Conservation (phyloP, 345 rosid species). For the Orychophragmus violaceus region DNA sequence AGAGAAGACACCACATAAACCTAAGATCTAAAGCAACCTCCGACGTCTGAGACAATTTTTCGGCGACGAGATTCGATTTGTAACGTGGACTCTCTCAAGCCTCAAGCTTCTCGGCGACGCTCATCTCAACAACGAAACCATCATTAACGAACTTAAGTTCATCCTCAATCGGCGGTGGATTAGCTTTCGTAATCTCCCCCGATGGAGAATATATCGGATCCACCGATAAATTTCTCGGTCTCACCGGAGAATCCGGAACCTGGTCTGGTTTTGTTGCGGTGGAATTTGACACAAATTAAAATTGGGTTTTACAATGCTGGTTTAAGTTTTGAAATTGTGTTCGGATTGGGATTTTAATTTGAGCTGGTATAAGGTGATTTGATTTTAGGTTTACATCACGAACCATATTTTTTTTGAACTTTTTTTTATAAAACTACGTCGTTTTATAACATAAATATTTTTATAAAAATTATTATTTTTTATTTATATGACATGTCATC, state of each 20-base stretch:
- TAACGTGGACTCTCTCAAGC: slow-evolving; percentile 59
- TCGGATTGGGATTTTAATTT: no score
- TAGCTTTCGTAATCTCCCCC: slow-evolving; percentile 78
- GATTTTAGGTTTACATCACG: no score
- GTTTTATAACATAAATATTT: no score
- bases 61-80: slow-evolving; percentile 68
- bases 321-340: no score
- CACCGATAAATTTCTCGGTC: slow-evolving; percentile 72
- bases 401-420: no score
- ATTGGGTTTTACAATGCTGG: no score
- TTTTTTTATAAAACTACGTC: no score
- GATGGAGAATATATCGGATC: slow-evolving; percentile 63
- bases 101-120: slow-evolving; percentile 88
- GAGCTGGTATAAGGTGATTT: no score
- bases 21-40: no score
- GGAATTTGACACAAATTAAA: slow-evolving; percentile 96
- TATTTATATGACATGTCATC: no score
- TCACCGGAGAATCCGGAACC: slow-evolving; percentile 35
- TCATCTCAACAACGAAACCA: slow-evolving; percentile 70
- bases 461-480: no score
- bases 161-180: slow-evolving; percentile 87
- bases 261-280: slow-evolving; percentile 70
- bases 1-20: no score
- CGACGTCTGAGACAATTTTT: slow-evolving; percentile 15
- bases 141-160: slow-evolving; percentile 65